These are phyloP conservation scores for Sungouiella thailandica DNA, from an alignment of 805 yeast species.

Conservation along the genomic window DNA sequence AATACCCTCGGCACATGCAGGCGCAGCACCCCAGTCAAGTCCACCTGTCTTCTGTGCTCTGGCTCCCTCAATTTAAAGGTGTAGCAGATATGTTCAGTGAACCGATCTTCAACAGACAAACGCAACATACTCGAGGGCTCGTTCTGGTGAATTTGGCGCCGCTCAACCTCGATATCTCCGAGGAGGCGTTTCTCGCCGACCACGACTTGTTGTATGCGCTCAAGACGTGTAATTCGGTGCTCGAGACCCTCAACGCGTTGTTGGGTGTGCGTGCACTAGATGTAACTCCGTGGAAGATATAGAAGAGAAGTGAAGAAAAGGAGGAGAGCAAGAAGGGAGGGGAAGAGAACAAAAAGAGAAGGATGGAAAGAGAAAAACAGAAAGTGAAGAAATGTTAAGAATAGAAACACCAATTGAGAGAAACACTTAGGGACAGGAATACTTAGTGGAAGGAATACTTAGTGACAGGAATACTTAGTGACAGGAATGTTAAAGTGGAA, in stretches of 20 bases:
- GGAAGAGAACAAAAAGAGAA: too few species aligned
- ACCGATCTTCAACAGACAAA: not conserved
- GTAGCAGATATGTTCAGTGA: slow-evolving; percentile 3
- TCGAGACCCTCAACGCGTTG: slow-evolving; percentile 1
- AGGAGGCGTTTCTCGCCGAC: slow-evolving; percentile 4
- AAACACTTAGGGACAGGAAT: too few species aligned
- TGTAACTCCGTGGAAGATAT: not conserved
- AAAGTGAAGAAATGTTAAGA: too few species aligned
- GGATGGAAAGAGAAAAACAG: too few species aligned
- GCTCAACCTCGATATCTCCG: not conserved
- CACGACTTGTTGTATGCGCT: slow-evolving; percentile 15
- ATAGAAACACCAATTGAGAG: too few species aligned
- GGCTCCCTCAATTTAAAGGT: slow-evolving; percentile 17
- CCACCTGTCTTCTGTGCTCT: slow-evolving; percentile 8
- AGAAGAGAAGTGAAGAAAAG: too few species aligned
- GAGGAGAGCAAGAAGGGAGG: too few species aligned
- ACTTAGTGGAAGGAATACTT: too few species aligned
- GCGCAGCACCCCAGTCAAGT: not conserved
- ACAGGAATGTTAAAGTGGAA: too few species aligned
- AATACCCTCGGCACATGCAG: not conserved
- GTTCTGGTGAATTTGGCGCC: slow-evolving; percentile 1
- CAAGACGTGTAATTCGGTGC: slow-evolving; percentile 8
- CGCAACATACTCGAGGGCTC: not conserved
- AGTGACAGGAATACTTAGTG: too few species aligned
- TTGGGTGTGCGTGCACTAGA: not conserved